Evolutionary conservation across 805 yeast genomes (phyloP), one percentile per base, ranked within the genome.

Genomic region (Komagataella phaffii): DNA sequence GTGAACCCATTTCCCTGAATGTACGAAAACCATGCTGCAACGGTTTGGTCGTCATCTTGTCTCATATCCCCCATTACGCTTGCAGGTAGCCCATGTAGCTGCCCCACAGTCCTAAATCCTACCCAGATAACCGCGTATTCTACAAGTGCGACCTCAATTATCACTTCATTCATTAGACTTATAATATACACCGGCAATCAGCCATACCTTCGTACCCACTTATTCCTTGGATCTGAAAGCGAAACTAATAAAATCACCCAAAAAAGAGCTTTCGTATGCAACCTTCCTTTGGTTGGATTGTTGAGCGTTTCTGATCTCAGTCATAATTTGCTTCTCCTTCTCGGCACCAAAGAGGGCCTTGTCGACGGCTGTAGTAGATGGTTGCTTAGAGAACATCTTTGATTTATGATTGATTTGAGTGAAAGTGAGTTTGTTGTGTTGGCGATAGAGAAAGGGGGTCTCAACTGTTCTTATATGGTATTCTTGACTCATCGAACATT

Each of bases 321-420:
- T 66, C 67, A 66, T 61, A 53, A 66, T 65, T 53, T 66, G 70
- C 62, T 64, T 64, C 56, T 66, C 70, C 63, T 66, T 66, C 59
- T 66, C 70, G 54, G 70, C 70, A 56, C 70, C 70, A 54, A 57
- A 66, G 57, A 63, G 14, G 14, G 40, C 40, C 12, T 30, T 30
- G 40, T 30, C 40, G 12, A 30, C 14, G 14, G 12, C 14, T 10
- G 40, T 10, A 30, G 40, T 14, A 10, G 40, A 30, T 30, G 12
- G 40, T 30, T 30, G 40, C 14, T 30, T 30, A 14, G 40, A 30
- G n/a, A 30, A 30, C 40, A 30, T 30, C 14, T 30, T 30, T 30
- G 40, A 5, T 10, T 30, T 30, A 30, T 8, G 14, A 4, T 30
- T 30, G 14, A 8, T 21, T 5, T 3, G 23, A 21, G 2, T 3